phyloP scores from a whole-genome alignment of 2,329 filamentous ascomycete genomes.

The Aspergillus ibericus region DNA sequence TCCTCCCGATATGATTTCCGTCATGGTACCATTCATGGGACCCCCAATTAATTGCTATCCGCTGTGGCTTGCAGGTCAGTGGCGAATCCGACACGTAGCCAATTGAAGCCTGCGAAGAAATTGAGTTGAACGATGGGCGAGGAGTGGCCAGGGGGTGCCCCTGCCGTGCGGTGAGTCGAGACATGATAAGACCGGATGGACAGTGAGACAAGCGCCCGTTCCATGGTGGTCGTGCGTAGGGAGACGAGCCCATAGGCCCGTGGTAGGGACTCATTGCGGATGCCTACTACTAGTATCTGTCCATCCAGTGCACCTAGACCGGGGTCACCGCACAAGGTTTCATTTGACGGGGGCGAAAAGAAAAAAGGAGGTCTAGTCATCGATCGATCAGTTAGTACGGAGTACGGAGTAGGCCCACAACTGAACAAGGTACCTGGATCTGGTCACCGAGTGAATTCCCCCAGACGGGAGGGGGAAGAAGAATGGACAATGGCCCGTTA shows the following conservation, averaged over 20 bases:
- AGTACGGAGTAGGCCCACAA: too few species aligned
- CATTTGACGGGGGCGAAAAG: not conserved
- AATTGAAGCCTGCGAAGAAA: not conserved
- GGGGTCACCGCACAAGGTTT: not conserved
- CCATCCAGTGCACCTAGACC: not conserved
- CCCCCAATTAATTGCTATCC: not conserved
- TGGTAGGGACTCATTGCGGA: not conserved
- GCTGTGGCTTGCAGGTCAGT: constrained; percentile 5
- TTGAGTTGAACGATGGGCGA: constrained; percentile 3
- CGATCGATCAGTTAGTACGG: too few species aligned
- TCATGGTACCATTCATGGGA: not conserved
- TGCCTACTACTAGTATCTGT: not conserved
- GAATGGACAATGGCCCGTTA: not conserved
- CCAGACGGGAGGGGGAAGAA: not conserved
- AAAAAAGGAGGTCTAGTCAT: not conserved
- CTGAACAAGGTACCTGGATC: too few species aligned
- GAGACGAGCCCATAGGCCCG: not conserved
- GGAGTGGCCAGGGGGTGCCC: not conserved
- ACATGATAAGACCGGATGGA: constrained; percentile 5
- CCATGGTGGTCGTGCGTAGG: not conserved
- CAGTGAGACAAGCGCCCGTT: constrained; percentile 5
- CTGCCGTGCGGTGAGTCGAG: constrained; percentile 9
- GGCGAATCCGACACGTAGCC: not conserved
- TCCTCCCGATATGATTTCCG: not conserved
- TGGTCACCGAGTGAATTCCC: too few species aligned